Base-by-base conservation (phyloP, 208 protist species). In the Leishmania arabica region DNA sequence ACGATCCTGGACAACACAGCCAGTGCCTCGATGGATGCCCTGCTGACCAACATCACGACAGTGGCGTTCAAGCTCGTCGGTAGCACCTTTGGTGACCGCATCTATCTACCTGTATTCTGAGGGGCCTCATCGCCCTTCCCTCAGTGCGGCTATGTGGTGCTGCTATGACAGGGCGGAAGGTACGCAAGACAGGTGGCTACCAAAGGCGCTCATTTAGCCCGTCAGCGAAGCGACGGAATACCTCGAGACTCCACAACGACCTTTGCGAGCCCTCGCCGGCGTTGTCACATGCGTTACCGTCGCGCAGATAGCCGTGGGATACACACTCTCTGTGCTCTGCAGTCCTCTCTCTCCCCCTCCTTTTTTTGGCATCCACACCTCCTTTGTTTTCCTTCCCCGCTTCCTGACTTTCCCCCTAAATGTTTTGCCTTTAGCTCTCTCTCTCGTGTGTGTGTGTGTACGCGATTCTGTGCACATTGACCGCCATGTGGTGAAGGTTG, bases 1-100 rank as follows among this genome's bases (percentile, higher is more conserved):
- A 40, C 58, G 7, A 81, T 81, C 6, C 58, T 81, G 21, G 78
- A 77, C 53, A 81, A 81, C 78, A 60, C 69, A n/a, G 70, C 19
- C 27, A 62, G 78, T n/a, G 78, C 70, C 27, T 37, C 9, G 7
- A 34, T 81, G 31, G 78, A 81, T 45, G 13, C 2, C 8, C 70
- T 81, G 27, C 70, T 81, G 3, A 81, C 68, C n/a, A 77, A 81
- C 45, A 11, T 81, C 42, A 81, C 78, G 40, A 24, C 2, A 21
- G 70, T 47, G 4, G 78, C 78, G 13, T 81, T 81, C 24, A 75
- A 76, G 78, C 3, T 77, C 2, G 54, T 51, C 27, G 78, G 78
- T 56, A 77, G 78, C 70, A 81, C 78, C 53, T 81, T 81, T 51
- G 70, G 70, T 27, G 54, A 81, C 0, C 78, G 78, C 58, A 81